These are phyloP conservation scores for Neofusicoccum cordaticola DNA, from an alignment of 2,329 filamentous ascomycete species.

Conservation along the genomic window DNA sequence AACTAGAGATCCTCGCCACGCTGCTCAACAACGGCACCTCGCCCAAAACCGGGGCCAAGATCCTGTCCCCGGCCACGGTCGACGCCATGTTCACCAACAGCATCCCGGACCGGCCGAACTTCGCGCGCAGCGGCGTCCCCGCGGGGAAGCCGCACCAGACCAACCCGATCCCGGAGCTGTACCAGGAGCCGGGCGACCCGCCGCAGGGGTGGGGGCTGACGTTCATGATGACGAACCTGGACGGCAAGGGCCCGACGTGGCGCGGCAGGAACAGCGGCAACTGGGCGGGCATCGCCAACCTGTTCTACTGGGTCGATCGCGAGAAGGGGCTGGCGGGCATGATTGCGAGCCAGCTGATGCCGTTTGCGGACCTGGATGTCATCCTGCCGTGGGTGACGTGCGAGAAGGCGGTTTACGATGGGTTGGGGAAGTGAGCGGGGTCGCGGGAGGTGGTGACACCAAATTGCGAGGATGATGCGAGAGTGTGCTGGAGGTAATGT, in stretches of 20 bases:
- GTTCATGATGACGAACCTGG: conserved; percentile 51
- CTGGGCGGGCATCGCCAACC: conserved; percentile 61
- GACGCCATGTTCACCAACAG: conserved; percentile 65
- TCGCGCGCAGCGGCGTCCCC: conserved; percentile 44
- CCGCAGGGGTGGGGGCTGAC: conserved; percentile 65
- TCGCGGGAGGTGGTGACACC: too few relatives aligned
- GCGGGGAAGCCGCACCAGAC: conserved; percentile 51
- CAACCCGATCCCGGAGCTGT: conserved; percentile 51
- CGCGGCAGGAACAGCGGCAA: conserved; percentile 43
- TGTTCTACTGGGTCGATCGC: conserved; percentile 63
- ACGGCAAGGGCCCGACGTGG: conserved; percentile 3
- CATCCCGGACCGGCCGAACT: conserved; percentile 55
- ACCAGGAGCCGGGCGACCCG: conserved; percentile 44
- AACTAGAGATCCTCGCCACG: conserved; percentile 56
- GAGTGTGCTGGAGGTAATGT: too few relatives aligned
- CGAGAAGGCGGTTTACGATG: conserved; percentile 38
- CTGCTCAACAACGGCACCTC: conserved; percentile 64
- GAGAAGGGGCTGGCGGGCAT: conserved; percentile 54
- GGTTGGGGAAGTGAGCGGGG: conserved; percentile 20
- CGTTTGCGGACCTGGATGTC: conserved; percentile 34
- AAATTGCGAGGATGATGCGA: too few relatives aligned
- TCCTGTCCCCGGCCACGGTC: conserved; percentile 58
- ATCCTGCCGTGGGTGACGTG: conserved; percentile 32
- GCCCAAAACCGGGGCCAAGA: conserved; percentile 52
- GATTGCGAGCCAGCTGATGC: conserved; percentile 32